Percentiles rank a stretch among this genome's conserved stretches.
phyloP scores from a whole-genome alignment of 148 eudicot genomes.

The Fagopyrum tataricum region DNA sequence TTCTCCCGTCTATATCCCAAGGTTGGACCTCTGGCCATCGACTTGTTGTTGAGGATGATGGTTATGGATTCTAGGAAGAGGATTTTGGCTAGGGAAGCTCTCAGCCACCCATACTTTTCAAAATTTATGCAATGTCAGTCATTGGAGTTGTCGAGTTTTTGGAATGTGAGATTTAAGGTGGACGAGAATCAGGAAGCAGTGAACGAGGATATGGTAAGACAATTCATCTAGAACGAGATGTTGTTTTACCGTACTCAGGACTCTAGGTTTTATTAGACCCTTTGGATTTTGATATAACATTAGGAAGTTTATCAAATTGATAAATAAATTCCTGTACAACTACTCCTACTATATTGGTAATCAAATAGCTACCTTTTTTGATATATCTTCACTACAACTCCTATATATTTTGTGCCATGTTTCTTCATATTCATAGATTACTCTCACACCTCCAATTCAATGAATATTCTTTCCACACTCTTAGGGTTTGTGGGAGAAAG shows the following conservation, averaged over 20 bases:
- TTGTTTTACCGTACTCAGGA: neutral
- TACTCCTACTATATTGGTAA: too few species aligned
- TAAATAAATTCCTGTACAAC: too few species aligned
- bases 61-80: constrained; percentile 31
- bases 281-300: too few species aligned
- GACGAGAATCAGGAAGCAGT: constrained; percentile 14
- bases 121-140: constrained; percentile 10
- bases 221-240: constrained; percentile 30
- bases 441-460: too few species aligned
- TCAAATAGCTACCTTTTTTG: too few species aligned
- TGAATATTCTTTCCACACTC: too few species aligned
- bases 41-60: constrained; percentile 32
- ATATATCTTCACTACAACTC: too few species aligned
- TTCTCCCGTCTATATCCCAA: constrained; percentile 17
- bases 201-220: constrained; percentile 20
- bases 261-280: too few species aligned
- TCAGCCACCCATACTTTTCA: constrained; percentile 33
- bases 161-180: constrained; percentile 12
- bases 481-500: too few species aligned
- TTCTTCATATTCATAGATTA: too few species aligned
- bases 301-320: too few species aligned
- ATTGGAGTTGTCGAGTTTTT: neutral
- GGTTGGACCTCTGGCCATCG: constrained; percentile 27
- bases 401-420: too few species aligned
- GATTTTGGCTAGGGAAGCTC: constrained; percentile 31